Percentiles rank a stretch among this genome's conserved stretches.
phyloP scores from a whole-genome alignment of 352 stramenopile genomes.

The Blastocystis sp. region DNA sequence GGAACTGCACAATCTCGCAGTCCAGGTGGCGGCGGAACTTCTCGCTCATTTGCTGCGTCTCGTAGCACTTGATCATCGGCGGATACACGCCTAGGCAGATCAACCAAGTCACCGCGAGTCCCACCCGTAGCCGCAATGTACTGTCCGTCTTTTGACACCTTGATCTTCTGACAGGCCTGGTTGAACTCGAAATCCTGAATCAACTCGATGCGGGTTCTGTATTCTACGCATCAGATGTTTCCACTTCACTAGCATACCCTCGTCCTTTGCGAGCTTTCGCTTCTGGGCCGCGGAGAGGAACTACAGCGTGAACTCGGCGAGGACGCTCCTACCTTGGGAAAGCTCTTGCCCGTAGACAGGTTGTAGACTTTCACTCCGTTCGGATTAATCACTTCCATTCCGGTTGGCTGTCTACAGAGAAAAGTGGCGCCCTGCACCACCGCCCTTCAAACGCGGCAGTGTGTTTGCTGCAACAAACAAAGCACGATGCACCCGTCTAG shows the following conservation, averaged over 20 bases:
- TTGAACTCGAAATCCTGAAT: slow-evolving; percentile 97
- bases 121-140: slow-evolving; percentile 86
- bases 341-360: slow-evolving; percentile 79
- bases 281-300: slow-evolving; percentile 59
- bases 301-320: background rate
- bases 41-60: slow-evolving; percentile 88
- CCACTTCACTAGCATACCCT: slow-evolving; percentile 46
- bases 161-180: slow-evolving; percentile 85
- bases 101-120: background rate
- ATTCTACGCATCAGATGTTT: slow-evolving; percentile 7
- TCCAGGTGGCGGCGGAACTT: slow-evolving; percentile 98
- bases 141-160: slow-evolving; percentile 88
- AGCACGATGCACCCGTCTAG: no score
- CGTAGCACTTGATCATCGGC: slow-evolving; percentile 89
- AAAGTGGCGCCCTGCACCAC: background rate
- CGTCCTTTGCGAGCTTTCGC: slow-evolving; percentile 65
- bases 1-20: slow-evolving; percentile 90
- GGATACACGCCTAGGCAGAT: slow-evolving; percentile 86
- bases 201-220: slow-evolving; percentile 88
- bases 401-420: background rate
- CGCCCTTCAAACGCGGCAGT: no score
- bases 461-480: no score
- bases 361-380: slow-evolving; percentile 46
- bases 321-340: slow-evolving; percentile 73
- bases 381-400: slow-evolving; percentile 48